Base-by-base conservation (phyloP, 352 stramenopile species). In the Phytophthora hibernalis region DNA sequence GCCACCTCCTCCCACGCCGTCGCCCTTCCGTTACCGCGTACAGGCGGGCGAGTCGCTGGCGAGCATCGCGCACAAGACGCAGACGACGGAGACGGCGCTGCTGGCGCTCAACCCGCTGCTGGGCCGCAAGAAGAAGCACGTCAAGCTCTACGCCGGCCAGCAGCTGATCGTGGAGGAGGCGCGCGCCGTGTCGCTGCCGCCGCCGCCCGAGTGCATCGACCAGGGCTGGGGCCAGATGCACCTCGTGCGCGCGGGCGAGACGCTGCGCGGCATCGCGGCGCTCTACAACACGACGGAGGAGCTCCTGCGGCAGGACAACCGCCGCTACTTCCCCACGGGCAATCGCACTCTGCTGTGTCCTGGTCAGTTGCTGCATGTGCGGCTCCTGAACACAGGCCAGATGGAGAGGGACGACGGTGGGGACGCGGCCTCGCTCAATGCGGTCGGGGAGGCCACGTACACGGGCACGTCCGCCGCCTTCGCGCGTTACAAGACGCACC, bases 211-310 rank as follows among this genome's bases (percentile, higher is more conserved):
- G 52, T 83, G 71, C 59, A 94, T 95, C 47, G 87, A 95, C 74
- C 79, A 87, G 43, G 87, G 87, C 48, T 95, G 87, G 87, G 87
- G 87, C 1, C 82, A 92, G 45, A 94, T 95, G 85, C 87, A 96
- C 53, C 53, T 94, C 20, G 85, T 94, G 59, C 81, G 83, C 24
- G 52, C 78, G 0, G 85, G 83, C 37, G 87, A 96, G 61, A 82
- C 84, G 57, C 69, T 96, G 53, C 65, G 77, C n/a, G 67, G 43
- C 61, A 93, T 96, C 45, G 84, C 86, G 28, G 57, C 56, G 61
- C 75, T 87, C 35, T 96, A 94, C 77, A 94, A 96, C 69, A 93
- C 86, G 43, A 91, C 72, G 20, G 83, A 92, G 50, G 80, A 90
- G 70, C 58, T 87, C n/a, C 69, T 96, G 47, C 87, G 87, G 12